Percentiles rank a stretch among this genome's conserved stretches.
These are phyloP conservation scores for Candida hispaniensis DNA, from an alignment of 805 yeast genomes.

Conservation along the genomic window DNA sequence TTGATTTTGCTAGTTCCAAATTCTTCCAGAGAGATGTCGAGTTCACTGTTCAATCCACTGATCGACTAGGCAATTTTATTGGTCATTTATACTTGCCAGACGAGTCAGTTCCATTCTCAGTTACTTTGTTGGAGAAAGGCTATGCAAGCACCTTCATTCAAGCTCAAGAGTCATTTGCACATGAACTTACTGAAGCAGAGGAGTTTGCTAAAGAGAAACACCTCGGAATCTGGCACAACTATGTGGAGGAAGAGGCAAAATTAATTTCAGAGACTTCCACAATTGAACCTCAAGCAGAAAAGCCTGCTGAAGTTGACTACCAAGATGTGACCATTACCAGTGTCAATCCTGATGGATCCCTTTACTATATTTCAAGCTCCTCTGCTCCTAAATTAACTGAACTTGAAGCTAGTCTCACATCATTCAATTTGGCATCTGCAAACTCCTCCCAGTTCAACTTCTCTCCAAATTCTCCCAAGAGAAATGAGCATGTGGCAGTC, in stretches of 20 bases:
- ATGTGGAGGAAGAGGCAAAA: constrained; percentile 16
- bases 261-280: constrained; percentile 19
- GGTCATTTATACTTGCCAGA: constrained; percentile 51
- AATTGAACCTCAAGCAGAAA: constrained; percentile 19
- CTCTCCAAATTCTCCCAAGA: constrained; percentile 32
- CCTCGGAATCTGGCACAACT: constrained; percentile 52
- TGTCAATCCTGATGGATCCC: constrained; percentile 25
- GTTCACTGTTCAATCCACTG: constrained; percentile 56
- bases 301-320: constrained; percentile 24
- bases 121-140: constrained; percentile 17
- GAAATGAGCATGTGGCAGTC: constrained; percentile 42
- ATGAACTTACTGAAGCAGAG: constrained; percentile 51
- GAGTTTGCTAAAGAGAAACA: constrained; percentile 43
- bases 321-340: constrained; percentile 29
- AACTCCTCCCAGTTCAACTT: constrained; percentile 25
- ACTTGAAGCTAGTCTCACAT: constrained; percentile 22
- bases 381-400: constrained; percentile 20
- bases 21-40: constrained; percentile 64
- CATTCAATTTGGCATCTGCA: constrained; percentile 27
- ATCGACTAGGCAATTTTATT: constrained; percentile 71
- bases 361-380: constrained; percentile 23
- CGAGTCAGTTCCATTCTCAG: constrained; percentile 37
- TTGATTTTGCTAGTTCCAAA: constrained; percentile 42
- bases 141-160: constrained; percentile 22
- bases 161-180: constrained; percentile 33